These are phyloP conservation scores for Orbilia ellipsospora DNA, from an alignment of 2,329 filamentous ascomycete species.

Conservation along the genomic window DNA sequence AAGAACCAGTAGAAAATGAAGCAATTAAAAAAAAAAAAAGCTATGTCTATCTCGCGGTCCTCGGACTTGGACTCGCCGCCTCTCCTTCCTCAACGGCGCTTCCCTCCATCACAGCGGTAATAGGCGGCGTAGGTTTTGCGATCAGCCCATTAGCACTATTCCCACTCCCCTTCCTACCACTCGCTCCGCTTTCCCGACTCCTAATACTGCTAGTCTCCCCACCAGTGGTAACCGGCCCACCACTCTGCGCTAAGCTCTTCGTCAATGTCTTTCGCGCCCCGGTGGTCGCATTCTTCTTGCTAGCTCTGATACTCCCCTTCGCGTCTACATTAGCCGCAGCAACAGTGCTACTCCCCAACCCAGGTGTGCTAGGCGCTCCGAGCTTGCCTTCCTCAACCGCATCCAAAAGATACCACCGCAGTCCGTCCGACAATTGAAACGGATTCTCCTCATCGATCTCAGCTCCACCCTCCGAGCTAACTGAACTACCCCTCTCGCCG, in stretches of 20 bases:
- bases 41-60: not conserved
- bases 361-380: slow-evolving; percentile 85
- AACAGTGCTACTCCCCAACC: slow-evolving; percentile 89
- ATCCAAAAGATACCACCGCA: slow-evolving; percentile 96
- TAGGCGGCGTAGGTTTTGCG: slow-evolving; percentile 22
- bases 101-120: slow-evolving; percentile 27
- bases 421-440: slow-evolving; percentile 92
- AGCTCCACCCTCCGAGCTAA: slow-evolving; percentile 67
- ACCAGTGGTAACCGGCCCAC: slow-evolving; percentile 31
- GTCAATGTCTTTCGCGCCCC: slow-evolving; percentile 46
- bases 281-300: slow-evolving; percentile 58
- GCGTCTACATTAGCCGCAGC: slow-evolving; percentile 88
- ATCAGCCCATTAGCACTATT: slow-evolving; percentile 26
- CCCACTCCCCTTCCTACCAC: slow-evolving; percentile 47
- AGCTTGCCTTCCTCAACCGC: slow-evolving; percentile 87
- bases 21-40: not conserved
- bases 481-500: slow-evolving; percentile 65
- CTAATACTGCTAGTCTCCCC: slow-evolving; percentile 51
- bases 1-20: slow-evolving; percentile 9
- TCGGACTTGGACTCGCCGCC: slow-evolving; percentile 7
- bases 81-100: slow-evolving; percentile 46
- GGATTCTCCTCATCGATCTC: slow-evolving; percentile 78
- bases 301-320: slow-evolving; percentile 70
- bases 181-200: slow-evolving; percentile 43
- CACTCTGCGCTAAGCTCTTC: slow-evolving; percentile 53